phyloP scores from a whole-genome alignment of 2,329 filamentous ascomycete genomes.

The Fusarium mundagurra region DNA sequence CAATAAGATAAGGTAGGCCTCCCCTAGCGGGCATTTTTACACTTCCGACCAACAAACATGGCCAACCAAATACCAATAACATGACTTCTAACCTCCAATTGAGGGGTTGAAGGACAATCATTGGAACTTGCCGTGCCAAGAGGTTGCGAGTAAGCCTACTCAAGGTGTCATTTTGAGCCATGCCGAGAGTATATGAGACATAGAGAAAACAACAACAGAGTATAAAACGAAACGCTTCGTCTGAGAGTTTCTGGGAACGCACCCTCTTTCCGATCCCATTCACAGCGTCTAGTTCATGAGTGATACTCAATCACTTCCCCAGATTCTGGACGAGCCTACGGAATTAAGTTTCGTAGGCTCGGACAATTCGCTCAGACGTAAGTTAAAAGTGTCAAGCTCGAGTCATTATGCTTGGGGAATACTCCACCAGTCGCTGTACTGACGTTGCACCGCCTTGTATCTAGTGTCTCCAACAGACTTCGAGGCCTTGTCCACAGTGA shows the following conservation, averaged over 20 bases:
- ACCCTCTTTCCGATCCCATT: neutral
- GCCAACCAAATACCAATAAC: slow-evolving; percentile 22
- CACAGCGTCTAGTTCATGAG: slow-evolving; percentile 17
- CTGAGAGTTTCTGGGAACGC: neutral
- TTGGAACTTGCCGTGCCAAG: slow-evolving; percentile 17
- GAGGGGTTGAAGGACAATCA: slow-evolving; percentile 11
- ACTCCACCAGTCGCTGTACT: slow-evolving; percentile 12
- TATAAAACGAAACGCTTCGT: slow-evolving; percentile 15
- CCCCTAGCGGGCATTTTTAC: slow-evolving; percentile 29
- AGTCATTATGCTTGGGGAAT: slow-evolving; percentile 17
- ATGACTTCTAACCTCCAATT: slow-evolving; percentile 5
- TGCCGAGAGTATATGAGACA: slow-evolving; percentile 2
- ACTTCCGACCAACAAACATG: slow-evolving; percentile 29
- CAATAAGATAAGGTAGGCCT: slow-evolving; percentile 29
- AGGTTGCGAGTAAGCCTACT: neutral
- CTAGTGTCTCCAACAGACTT: slow-evolving; percentile 15
- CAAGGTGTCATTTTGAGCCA: slow-evolving; percentile 4
- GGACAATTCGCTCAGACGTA: slow-evolving; percentile 25
- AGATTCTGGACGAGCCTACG: slow-evolving; percentile 25
- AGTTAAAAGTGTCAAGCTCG: slow-evolving; percentile 25
- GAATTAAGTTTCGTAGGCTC: slow-evolving; percentile 24
- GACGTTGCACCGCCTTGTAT: slow-evolving; percentile 5
- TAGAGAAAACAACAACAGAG: neutral
- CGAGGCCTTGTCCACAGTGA: neutral
- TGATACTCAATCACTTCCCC: neutral